Percentiles rank a stretch among this genome's conserved stretches.
phyloP scores from a whole-genome alignment of 805 yeast species.

The Nakazawaea laoshanensis region DNA sequence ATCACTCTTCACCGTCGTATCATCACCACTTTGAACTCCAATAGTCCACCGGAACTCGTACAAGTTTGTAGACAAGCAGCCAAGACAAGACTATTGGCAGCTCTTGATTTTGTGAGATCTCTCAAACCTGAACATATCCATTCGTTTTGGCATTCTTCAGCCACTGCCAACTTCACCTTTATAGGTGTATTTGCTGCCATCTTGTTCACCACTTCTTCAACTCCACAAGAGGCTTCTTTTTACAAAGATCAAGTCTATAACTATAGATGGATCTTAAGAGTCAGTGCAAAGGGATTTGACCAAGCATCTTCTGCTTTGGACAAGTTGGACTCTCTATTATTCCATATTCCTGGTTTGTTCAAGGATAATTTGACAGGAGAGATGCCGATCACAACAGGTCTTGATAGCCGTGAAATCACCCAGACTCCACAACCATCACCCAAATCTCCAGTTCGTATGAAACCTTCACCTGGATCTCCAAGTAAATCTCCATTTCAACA shows the following conservation, averaged over 20 bases:
- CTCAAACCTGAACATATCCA: constrained; percentile 77
- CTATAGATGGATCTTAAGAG: constrained; percentile 69
- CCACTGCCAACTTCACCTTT: constrained; percentile 69
- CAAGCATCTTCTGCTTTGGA: constrained; percentile 71
- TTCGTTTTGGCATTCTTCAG: constrained; percentile 84
- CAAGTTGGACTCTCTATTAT: constrained; percentile 62
- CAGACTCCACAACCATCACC: constrained; percentile 12
- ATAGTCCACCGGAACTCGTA: constrained; percentile 43
- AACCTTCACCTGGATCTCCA: constrained; percentile 9
- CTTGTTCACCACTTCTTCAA: constrained; percentile 57
- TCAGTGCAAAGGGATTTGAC: constrained; percentile 67
- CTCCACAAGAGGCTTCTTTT: constrained; percentile 52
- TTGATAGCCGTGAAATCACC: constrained; percentile 7
- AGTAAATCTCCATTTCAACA: constrained; percentile 11
- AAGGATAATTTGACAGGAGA: constrained; percentile 19
- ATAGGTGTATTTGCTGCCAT: constrained; percentile 87
- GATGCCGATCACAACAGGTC: background rate
- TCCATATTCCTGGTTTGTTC: constrained; percentile 66
- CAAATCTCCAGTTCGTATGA: no score
- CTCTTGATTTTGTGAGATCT: constrained; percentile 69
- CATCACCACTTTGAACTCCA: constrained; percentile 38
- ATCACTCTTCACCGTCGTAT: constrained; percentile 78
- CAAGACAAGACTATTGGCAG: constrained; percentile 68
- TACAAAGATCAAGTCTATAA: constrained; percentile 65
- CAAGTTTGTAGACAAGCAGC: constrained; percentile 82